Evolutionary conservation across 345 rosid species (phyloP), one percentile per base, ranked within the genome.

Genomic region (Conringia planisiliqua): DNA sequence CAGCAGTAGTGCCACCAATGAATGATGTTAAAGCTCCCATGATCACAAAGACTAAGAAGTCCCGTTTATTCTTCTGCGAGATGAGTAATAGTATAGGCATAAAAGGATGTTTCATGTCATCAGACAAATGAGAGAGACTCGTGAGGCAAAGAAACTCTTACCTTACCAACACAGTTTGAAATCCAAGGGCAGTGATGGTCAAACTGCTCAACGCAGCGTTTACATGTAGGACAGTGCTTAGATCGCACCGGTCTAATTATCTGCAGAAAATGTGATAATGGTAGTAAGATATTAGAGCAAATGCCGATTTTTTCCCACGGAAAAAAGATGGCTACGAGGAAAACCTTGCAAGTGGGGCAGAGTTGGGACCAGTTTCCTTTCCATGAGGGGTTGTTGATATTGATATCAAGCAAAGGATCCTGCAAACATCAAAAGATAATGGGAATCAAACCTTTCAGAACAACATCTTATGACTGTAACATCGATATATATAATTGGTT

Each of bases 101-200:
- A 47, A 17, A 7, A n/a, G 10, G 55, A 27, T 13, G 36, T 22
- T 56, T 57, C 64, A 64, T 55, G 47, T 46, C 52, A 43, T 33
- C 16, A 24, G 6, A 30, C 55, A 18, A 48, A 6, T 20, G 14
- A 48, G 29, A 64, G 71, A 7, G 39, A 32, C 1, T 1, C 26
- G 27, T 24, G 2, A 38, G 39, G 48, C 33, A 36, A 11, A 17
- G 22, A 61, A 22, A 33, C 10, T 60, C 35, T 84, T 67, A 92
- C 99, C 96, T 92, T 95, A 66, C 99, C 99, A 40, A 95, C 99
- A 78, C 99, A 95, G 72, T 95, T 95, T 60, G 97, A 90, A 78
- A 95, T 95, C 99, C 99, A 95, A 9, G 97, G 99, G 83, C 99
- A 95, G 82, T 95, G 97, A 83, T 95, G 97, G 76, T 95, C 97